Evolutionary conservation across 1,139 yeast genomes (phyloP).

Genomic region (Geotrichum australiense): DNA sequence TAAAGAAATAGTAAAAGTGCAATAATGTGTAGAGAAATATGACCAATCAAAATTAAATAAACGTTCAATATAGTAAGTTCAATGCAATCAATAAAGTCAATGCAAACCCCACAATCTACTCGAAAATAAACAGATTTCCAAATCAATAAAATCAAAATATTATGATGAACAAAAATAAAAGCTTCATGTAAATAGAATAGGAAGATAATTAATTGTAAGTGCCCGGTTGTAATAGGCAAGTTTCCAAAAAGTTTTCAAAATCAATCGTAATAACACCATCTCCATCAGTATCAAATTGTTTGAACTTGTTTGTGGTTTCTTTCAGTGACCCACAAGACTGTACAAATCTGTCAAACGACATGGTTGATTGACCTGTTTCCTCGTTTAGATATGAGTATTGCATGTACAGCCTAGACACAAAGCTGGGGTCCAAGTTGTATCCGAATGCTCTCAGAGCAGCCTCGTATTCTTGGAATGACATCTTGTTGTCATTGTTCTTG

Average conservation of each 20-base stretch:
- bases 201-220: no score
- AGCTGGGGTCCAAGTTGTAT: slow-evolving; percentile 54
- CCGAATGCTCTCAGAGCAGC: slow-evolving; percentile 63
- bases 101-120: no score
- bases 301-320: slow-evolving; percentile 71
- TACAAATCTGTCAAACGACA: slow-evolving; percentile 77
- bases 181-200: no score
- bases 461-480: slow-evolving; percentile 61
- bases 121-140: no score
- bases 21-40: no score
- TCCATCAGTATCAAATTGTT: slow-evolving; percentile 66
- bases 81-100: slow-evolving; percentile 48
- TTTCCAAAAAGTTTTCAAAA: slow-evolving; percentile 74
- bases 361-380: slow-evolving; percentile 44
- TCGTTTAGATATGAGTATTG: slow-evolving; percentile 45
- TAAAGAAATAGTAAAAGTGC: no score
- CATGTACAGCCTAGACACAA: slow-evolving; percentile 55
- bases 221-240: no score
- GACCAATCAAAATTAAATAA: not conserved
- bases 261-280: slow-evolving; percentile 73
- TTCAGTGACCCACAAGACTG: slow-evolving; percentile 72
- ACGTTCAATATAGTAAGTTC: slow-evolving; percentile 15
- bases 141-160: no score
- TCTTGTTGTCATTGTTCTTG: slow-evolving; percentile 51
- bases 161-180: no score